Evolutionary conservation across 306 rosid species (phyloP), one percentile per base, ranked within the genome.

Genomic region (Mimosa pudica): DNA sequence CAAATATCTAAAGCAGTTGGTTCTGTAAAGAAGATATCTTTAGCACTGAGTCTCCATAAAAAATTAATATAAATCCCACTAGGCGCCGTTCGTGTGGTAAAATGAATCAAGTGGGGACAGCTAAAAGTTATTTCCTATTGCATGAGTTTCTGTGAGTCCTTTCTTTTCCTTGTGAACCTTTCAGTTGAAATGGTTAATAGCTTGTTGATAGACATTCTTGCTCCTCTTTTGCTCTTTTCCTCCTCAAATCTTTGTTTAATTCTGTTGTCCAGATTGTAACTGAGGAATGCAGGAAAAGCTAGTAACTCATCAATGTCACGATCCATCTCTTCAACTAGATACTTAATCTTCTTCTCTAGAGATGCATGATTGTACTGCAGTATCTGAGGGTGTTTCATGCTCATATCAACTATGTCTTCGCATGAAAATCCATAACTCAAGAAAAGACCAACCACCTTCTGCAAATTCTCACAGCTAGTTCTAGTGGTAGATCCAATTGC

Each of bases 171-270:
- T 5, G 70, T 16, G 83, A 89, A 91, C 11, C 78, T 83, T 80
- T 88, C 83, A 7, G 83, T 67, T 3, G 98, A 91, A 79, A 91
- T 88, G 48, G 91, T 77, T 64, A 91, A 82, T 77, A 93, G 93
- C 87, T 86, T 87, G 82, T 87, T 87, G 57, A 93, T 75, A 36
- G 94, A 88, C 93, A 93, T 83, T 79, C 86, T 78, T 36, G 41
- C 84, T 33, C 93, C 93, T 0, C 57, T 77, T 47, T 52, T 57
- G 71, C 69, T 80, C 85, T 78, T 85, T 32, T 58, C 82, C 78
- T 91, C 97, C 78, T 91, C 97, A 81, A 82, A 90, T 79, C 97
- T 93, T 71, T 79, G 87, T 87, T 93, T 93, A 73, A 93, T 89
- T 87, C 94, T 82, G 75, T 87, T 92, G 78, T 88, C 91, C 6